Evolutionary conservation across 2,329 filamentous ascomycete genomes (phyloP), one percentile per base, ranked within the genome.

Genomic region (Monosporascus sp.): DNA sequence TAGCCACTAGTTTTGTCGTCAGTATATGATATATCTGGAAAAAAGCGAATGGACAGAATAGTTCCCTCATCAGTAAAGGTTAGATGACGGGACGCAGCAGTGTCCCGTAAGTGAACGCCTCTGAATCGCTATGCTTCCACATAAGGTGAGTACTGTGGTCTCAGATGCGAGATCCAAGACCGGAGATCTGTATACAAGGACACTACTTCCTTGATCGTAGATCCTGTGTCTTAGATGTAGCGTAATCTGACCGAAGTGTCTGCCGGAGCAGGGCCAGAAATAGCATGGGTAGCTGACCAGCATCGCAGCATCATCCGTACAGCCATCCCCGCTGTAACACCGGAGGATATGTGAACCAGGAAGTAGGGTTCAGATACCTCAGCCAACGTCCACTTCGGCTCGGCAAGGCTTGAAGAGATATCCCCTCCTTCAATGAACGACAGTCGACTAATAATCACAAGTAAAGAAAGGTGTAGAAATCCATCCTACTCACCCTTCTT

Each of bases 401-500:
- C 31, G 31, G 9, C 31, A 35, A 35, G 31, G 31, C 31, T 11
- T 11, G 31, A 37, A 45, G 39, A 35, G 24, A n/a, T 44, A 45
- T 31, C 39, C n/a, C 11, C 46, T 5, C 43, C 22, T 22, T 22
- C 11, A 37, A 20, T 27, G 17, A 24, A 17, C 11, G n/a, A 27
- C 18, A 27, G 11, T 37, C 45, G 9, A 22, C 47, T 27, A 49
- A 49, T 44, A 44, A 51, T 37, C 5, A 39, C 18, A 50, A 39
- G 22, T 37, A 46, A 50, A 27, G 20, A 50, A 43, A 52, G 27
- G 38, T 9, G 44, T 15, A 24, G 38, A 46, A 25, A 47, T 37
- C 15, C 49, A 37, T 35, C 15, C 49, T 37, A 75, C 80, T 62
- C 74, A 89, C 89, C 84, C 75, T 99, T 99, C 81, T 99, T 99